Conservation (phyloP, 805 yeast genomes). For the Hanseniaspora lindneri region DNA sequence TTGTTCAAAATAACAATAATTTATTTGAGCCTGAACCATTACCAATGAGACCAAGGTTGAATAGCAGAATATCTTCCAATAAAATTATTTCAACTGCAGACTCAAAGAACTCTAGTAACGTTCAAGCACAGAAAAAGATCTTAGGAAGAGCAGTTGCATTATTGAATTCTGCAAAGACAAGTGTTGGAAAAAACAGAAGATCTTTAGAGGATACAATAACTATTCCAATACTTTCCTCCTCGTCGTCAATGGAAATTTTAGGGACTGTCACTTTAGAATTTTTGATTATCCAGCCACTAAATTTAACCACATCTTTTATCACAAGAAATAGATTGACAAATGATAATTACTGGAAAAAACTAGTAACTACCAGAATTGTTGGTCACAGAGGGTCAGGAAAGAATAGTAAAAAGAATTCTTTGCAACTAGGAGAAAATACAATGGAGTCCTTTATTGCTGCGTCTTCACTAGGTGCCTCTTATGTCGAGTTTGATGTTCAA, state of each 20-base stretch:
- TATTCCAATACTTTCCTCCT: slow-evolving; percentile 63
- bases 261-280: slow-evolving; percentile 72
- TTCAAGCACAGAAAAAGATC: slow-evolving; percentile 27
- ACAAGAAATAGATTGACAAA: slow-evolving; percentile 31
- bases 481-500: slow-evolving; percentile 94
- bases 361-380: slow-evolving; percentile 79
- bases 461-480: slow-evolving; percentile 89
- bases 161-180: slow-evolving; percentile 47
- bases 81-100: background rate
- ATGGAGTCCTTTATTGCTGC: slow-evolving; percentile 93
- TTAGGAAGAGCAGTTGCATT: slow-evolving; percentile 79
- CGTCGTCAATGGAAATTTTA: slow-evolving; percentile 51
- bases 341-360: slow-evolving; percentile 82
- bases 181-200: slow-evolving; percentile 55
- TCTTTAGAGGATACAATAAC: slow-evolving; percentile 56
- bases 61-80: slow-evolving; percentile 2
- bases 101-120: slow-evolving; percentile 4
- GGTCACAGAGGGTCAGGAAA: slow-evolving; percentile 95
- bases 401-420: slow-evolving; percentile 59
- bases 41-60: slow-evolving; percentile 2
- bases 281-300: slow-evolving; percentile 38
- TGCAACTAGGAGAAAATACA: slow-evolving; percentile 91
- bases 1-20: background rate
- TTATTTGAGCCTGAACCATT: background rate
- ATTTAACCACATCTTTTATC: slow-evolving; percentile 17